These are phyloP conservation scores for Mortierella sp. DNA, from an alignment of 371 early-diverging fungal genomes.

Conservation along the genomic window DNA sequence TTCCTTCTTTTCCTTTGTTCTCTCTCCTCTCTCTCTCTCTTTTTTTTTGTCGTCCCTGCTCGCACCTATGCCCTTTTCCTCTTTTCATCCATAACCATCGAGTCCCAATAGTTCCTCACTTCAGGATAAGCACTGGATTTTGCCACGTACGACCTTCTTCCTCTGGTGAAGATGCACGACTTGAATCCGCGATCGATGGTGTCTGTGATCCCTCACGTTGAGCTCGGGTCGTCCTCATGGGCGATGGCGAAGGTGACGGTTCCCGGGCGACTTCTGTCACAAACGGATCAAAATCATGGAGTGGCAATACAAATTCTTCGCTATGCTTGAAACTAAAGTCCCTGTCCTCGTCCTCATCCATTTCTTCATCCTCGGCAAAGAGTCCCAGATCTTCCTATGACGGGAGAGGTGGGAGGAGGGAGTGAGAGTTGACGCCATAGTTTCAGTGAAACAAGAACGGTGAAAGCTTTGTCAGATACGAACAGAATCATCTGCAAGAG, in stretches of 20 bases:
- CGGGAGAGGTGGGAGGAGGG: too few species aligned
- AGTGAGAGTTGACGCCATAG: too few species aligned
- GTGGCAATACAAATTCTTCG: constrained; percentile 65
- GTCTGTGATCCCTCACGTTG: constrained; percentile 65
- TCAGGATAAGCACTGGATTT: too few species aligned
- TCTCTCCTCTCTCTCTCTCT: too few species aligned
- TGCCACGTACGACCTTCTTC: constrained; percentile 65
- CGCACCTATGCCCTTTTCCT: too few species aligned
- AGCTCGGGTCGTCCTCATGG: constrained; percentile 58
- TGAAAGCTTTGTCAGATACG: too few species aligned
- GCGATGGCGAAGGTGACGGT: constrained; percentile 56
- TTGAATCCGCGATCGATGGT: constrained; percentile 61
- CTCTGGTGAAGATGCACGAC: constrained; percentile 67
- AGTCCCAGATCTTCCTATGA: constrained; percentile 34
- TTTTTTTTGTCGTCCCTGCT: too few species aligned
- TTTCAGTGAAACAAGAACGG: too few species aligned
- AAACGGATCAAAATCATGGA: constrained; percentile 66
- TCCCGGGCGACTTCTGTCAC: constrained; percentile 67
- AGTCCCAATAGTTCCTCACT: too few species aligned
- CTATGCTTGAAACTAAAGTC: constrained; percentile 49
- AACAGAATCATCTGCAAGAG: too few species aligned
- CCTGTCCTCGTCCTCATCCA: constrained; percentile 57
- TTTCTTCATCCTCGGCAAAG: constrained; percentile 52
- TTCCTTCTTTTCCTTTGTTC: too few species aligned
- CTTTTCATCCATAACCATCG: too few species aligned